Base-by-base conservation (phyloP, 2,329 filamentous ascomycete genomes). In the Zymoseptoria crescenta region DNA sequence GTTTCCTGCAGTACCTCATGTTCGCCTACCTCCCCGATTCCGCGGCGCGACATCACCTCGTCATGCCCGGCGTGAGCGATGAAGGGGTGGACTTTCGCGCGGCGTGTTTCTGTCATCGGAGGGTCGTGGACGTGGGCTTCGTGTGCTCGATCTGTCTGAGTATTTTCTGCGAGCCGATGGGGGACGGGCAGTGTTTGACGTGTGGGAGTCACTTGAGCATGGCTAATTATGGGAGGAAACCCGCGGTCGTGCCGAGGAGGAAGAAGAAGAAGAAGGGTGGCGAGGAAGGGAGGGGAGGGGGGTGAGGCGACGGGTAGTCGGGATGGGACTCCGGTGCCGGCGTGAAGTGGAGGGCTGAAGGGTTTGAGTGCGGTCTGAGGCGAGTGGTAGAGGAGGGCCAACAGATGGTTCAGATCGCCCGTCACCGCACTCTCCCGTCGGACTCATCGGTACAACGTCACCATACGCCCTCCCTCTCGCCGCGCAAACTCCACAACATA, bases 131-230 rank as follows among this genome's bases (percentile, higher is more conserved):
- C 74, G 85, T 92, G 1, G 94, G 92, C 8, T 99, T 90, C 72
- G 93, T 99, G 45, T 99, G 94, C 78, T 96, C 90, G 62, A 91
- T 99, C 67, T 99, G 94, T 71, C 79, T 99, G 51, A 96, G 90
- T 74, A 99, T 96, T 68, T 96, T 96, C 73, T 96, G 91, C 76
- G 79, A 82, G 51, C 81, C 83, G 28, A 77, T 83, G 1, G 77
- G 80, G 62, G 82, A 83, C 55, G 84, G 83, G 2, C 83, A 87
- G 64, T 96, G 91, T 72, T 77, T 94, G 63, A 96, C 91, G 0
- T 96, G 91, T 72, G 90, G 88, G 1, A 93, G 88, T 2, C 83
- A 85, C 68, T 78, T 96, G 29, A 80, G 85, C n/a, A 76, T 92
- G n/a, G 87, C 87, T 0, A 83, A 83, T 59, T 91, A 91, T 68